These are phyloP conservation scores for Stentor coeruleus DNA, from an alignment of 73 alveolate genomes.

Conservation along the genomic window DNA sequence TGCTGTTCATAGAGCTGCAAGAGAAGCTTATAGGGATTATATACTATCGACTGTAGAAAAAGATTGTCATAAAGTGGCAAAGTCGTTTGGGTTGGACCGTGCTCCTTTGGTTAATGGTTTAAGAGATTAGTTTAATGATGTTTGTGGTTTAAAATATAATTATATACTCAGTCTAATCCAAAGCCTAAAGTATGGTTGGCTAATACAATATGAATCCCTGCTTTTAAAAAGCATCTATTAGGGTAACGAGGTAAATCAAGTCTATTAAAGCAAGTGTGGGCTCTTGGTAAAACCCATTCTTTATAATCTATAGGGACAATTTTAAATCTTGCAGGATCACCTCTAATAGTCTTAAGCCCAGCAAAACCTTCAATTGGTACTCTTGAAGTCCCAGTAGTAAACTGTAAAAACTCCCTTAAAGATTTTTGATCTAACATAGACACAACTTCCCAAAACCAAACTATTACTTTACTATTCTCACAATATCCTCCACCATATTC, in stretches of 20 bases:
- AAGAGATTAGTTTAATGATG: too few species aligned
- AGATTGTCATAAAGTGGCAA: background rate
- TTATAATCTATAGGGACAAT: conserved; percentile 50
- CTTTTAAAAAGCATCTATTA: conserved; percentile 27
- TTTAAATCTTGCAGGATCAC: conserved; percentile 68
- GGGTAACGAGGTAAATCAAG: conserved; percentile 77
- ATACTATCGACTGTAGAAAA: background rate
- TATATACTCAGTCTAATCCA: conserved; percentile 36
- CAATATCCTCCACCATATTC: conserved; percentile 55
- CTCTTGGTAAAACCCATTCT: conserved; percentile 60
- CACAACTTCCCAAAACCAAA: conserved; percentile 68
- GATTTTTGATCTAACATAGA: conserved; percentile 52
- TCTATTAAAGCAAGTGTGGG: conserved; percentile 88
- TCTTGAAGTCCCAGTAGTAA: conserved; percentile 82
- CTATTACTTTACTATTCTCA: conserved; percentile 44
- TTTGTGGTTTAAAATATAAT: too few species aligned
- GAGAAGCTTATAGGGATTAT: background rate
- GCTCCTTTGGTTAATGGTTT: background rate
- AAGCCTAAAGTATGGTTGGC: conserved; percentile 46
- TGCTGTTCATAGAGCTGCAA: background rate
- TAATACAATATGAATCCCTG: conserved; percentile 33
- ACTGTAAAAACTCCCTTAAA: conserved; percentile 61
- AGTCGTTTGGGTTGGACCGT: background rate
- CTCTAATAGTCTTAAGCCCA: conserved; percentile 66
- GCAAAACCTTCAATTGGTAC: conserved; percentile 83